A percentile compares a stretch with the other conserved stretches of the same genome.
These are phyloP conservation scores for Chalciporus piperatus DNA, from an alignment of 768 basidiomycete species.

Conservation along the genomic window DNA sequence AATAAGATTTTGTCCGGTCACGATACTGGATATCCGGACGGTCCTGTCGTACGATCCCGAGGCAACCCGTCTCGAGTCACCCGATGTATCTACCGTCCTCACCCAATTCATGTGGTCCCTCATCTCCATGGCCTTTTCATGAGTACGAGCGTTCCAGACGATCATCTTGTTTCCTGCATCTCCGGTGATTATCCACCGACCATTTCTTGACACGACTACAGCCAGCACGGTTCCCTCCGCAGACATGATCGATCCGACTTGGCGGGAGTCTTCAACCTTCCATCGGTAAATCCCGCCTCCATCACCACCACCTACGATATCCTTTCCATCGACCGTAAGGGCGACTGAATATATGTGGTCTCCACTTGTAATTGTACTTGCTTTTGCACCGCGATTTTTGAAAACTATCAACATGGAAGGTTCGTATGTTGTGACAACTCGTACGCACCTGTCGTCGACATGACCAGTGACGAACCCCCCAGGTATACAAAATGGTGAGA, in stretches of 20 bases:
- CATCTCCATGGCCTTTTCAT: conserved; percentile 2
- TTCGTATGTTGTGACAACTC: no score
- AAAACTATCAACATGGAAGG: no score
- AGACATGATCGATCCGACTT: neutral
- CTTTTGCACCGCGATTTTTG: no score
- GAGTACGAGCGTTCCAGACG: conserved; percentile 3
- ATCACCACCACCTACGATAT: conserved; percentile 4
- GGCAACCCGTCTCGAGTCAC: conserved; percentile 7
- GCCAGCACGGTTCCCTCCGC: neutral
- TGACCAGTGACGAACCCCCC: no score
- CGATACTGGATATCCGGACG: conserved; percentile 3
- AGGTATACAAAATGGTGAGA: no score
- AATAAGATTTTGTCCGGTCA: neutral
- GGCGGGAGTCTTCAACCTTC: neutral
- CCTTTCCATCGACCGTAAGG: conserved; percentile 1
- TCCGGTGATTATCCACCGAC: conserved; percentile 5
- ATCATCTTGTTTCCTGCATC: neutral
- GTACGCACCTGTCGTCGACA: no score
- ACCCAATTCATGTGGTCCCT: neutral
- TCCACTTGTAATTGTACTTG: no score
- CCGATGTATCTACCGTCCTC: conserved; percentile 6
- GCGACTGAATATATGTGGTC: neutral
- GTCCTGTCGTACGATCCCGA: conserved; percentile 8
- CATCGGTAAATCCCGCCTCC: conserved; percentile 1
- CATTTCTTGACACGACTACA: conserved; percentile 6